A percentile compares a stretch with the other conserved stretches of the same genome.
These are phyloP conservation scores for Gossypium lobatum DNA, from an alignment of 441 rosid species.

Conservation along the genomic window DNA sequence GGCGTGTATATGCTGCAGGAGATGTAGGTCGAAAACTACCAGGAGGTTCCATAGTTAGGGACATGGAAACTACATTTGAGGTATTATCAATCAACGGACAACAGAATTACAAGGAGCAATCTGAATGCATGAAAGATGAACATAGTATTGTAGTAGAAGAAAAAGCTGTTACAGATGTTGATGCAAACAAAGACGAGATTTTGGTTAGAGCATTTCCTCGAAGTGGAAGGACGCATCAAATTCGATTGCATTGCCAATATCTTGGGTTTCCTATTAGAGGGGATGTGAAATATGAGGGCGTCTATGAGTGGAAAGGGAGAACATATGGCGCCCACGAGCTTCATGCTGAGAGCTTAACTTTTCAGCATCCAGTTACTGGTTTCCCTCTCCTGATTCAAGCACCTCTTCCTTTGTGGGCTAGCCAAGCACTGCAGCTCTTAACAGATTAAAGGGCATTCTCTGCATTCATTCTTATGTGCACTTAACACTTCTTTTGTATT, in stretches of 20 bases:
- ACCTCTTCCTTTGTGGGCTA: conserved; percentile 66
- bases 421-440: conserved; percentile 17
- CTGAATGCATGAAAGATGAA: conserved; percentile 23
- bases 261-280: conserved; percentile 80
- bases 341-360: conserved; percentile 77
- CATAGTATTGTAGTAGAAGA: conserved; percentile 38
- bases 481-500: not conserved
- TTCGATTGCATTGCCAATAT: conserved; percentile 85
- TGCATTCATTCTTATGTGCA: not conserved
- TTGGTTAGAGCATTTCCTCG: conserved; percentile 71
- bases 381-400: conserved; percentile 37
- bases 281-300: conserved; percentile 88
- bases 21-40: conserved; percentile 73
- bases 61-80: conserved; percentile 81
- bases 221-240: conserved; percentile 94
- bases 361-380: conserved; percentile 66
- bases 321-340: conserved; percentile 58
- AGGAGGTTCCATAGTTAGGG: conserved; percentile 70
- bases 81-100: conserved; percentile 52
- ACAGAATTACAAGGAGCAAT: conserved; percentile 18
- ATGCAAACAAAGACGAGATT: conserved; percentile 38
- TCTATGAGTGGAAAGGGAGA: conserved; percentile 58
- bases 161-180: conserved; percentile 26
- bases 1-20: conserved; percentile 74
- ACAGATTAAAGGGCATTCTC: conserved; percentile 10